Evolutionary conservation across 768 basidiomycete species (phyloP), one percentile per base, ranked within the genome.

Genomic region (Podaxis rugospora): DNA sequence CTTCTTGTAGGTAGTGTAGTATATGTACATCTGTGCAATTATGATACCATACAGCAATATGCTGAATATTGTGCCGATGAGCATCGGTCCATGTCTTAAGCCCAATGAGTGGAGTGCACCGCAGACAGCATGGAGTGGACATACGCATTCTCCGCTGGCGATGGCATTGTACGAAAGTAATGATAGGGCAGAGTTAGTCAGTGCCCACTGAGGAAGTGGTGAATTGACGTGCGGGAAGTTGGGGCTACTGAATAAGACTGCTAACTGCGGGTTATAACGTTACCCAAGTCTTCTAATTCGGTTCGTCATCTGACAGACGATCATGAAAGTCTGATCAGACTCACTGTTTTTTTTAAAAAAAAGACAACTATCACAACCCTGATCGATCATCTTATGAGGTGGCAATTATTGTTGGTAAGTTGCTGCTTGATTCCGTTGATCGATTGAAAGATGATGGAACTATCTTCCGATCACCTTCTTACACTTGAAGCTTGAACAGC

Each of bases 1-100:
- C 42, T 44, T 44, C n/a, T 44, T 68, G 51, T 67, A 67, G 65
- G 75, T 71, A 52, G 72, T 75, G 65, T 74, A 79, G 67, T 84
- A 83, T 5, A 84, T 42, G 61, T 79, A 78, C 13, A 75, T 69
- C 68, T 85, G 78, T 0, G 75, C 75, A 52, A 79, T 75, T 76
- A 80, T 80, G 54, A 83, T 76, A 1, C 80, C 81, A 62, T 79
- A 80, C 6, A 82, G 72, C n/a, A 80, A 57, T 28, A 81, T 67
- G 62, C 81, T 82, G 68, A 82, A 66, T n/a, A 74, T 67, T 58
- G 77, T 74, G 21, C 79, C 81, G 47, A 83, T 76, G 65, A 82
- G 72, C 68, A 81, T 78, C 18, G 79, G 79, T 37, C 80, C 79
- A 65, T 80, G 79, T 3, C 82, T 83, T 52, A 18, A 59, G 40